Conservation (phyloP, 345 rosid genomes). For the Citrus hindsii region DNA sequence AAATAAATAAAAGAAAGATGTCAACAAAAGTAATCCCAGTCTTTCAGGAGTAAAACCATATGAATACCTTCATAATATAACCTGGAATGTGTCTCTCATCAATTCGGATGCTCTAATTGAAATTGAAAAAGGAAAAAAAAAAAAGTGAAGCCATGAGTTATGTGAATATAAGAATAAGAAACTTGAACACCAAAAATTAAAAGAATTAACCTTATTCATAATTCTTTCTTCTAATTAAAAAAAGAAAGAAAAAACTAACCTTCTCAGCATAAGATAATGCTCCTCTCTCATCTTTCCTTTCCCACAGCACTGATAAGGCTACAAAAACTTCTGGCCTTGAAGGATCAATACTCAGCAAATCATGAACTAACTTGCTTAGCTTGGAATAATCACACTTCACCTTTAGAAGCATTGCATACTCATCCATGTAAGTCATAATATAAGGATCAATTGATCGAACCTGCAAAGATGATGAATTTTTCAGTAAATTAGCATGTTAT, state of each 20-base stretch:
- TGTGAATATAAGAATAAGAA: constrained; percentile 1
- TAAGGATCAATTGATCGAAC: constrained; percentile 92
- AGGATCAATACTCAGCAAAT: constrained; percentile 78
- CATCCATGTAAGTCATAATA: constrained; percentile 85
- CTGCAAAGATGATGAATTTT: constrained; percentile 37
- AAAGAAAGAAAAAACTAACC: constrained; percentile 43
- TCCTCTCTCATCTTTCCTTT: constrained; percentile 78
- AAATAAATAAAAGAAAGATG: not conserved
- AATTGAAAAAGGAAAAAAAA: not conserved
- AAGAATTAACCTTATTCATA: not conserved
- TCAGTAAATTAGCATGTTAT: constrained; percentile 4
- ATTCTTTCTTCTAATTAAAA: not conserved
- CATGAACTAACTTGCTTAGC: constrained; percentile 89
- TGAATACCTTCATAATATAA: constrained; percentile 86
- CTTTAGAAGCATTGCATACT: constrained; percentile 95
- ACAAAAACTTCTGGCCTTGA: constrained; percentile 90
- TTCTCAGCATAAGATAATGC: constrained; percentile 91
- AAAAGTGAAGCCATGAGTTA: constrained; percentile 19
- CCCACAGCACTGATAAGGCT: constrained; percentile 84
- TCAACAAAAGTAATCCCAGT: constrained; percentile 14
- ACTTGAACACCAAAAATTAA: not conserved
- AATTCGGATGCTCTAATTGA: constrained; percentile 76
- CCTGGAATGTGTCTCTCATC: constrained; percentile 94
- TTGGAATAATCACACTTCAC: constrained; percentile 75
- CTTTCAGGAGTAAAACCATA: constrained; percentile 7